These are phyloP conservation scores for Aureobasidium musti DNA, from an alignment of 2,329 filamentous ascomycete species.

Conservation along the genomic window DNA sequence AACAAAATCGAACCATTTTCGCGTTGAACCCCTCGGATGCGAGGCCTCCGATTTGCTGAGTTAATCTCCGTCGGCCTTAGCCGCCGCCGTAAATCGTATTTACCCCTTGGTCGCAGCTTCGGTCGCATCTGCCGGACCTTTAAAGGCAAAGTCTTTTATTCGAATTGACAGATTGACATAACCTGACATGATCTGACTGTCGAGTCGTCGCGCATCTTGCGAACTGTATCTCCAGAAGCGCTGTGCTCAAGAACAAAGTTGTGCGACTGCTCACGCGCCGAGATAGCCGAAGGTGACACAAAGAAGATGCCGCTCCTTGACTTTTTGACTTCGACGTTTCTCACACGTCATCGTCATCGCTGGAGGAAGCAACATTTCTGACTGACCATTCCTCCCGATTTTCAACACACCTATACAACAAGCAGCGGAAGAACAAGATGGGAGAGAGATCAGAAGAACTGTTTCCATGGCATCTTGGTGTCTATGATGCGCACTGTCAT, in stretches of 20 bases:
- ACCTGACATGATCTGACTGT: neutral
- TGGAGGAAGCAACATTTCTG: neutral
- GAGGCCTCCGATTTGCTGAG: conserved; percentile 9
- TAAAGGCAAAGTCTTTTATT: neutral
- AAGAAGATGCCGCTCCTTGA: conserved; percentile 15
- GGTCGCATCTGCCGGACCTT: neutral
- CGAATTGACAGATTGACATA: neutral
- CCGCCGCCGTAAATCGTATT: conserved; percentile 9
- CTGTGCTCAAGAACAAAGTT: neutral
- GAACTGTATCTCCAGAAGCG: neutral
- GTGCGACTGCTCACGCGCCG: conserved; percentile 7
- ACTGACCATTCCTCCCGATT: neutral
- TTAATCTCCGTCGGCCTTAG: conserved; percentile 18
- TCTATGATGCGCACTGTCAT: conserved; percentile 81
- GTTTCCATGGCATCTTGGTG: conserved; percentile 69
- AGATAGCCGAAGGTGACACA: neutral
- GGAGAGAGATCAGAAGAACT: conserved; percentile 31
- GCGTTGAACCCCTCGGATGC: conserved; percentile 22
- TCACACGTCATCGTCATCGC: neutral
- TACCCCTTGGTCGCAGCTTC: conserved; percentile 16
- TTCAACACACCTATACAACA: neutral
- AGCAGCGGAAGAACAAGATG: conserved; percentile 30
- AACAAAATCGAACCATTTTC: conserved; percentile 28
- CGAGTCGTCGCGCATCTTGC: neutral
- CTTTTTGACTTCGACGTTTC: neutral